Conservation (phyloP, 106 monocot genomes). For the Ottelia alismoides region DNA sequence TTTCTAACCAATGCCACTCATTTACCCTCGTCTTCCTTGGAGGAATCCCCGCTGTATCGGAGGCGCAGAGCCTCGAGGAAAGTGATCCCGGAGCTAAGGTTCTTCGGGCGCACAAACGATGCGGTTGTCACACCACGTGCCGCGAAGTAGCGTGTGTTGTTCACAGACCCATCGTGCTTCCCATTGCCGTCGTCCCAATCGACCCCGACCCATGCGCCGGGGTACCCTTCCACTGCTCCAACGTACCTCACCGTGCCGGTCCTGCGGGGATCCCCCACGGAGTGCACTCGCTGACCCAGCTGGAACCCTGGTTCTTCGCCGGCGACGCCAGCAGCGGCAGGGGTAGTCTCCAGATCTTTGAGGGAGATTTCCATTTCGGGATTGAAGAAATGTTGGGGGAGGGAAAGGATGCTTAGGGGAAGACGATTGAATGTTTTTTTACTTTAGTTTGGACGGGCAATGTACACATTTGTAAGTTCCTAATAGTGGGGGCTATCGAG, state of each 20-base stretch:
- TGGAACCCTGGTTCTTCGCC: conserved; percentile 15
- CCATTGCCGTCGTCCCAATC: conserved; percentile 82
- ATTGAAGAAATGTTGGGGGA: too few species aligned
- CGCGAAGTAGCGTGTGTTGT: conserved; percentile 50
- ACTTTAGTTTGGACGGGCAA: too few species aligned
- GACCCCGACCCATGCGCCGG: conserved; percentile 68
- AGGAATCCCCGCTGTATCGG: too few species aligned
- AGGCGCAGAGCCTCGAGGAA: too few species aligned
- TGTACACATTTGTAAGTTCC: too few species aligned
- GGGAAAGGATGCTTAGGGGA: too few species aligned
- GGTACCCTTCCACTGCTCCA: conserved; percentile 44
- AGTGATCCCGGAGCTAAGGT: conserved; percentile 29
- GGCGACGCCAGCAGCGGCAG: background rate
- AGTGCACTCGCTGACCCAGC: conserved; percentile 61
- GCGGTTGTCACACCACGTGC: conserved; percentile 38
- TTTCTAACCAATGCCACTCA: too few species aligned
- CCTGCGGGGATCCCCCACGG: conserved; percentile 38
- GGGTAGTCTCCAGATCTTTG: too few species aligned
- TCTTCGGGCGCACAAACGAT: conserved; percentile 66
- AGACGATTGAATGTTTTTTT: too few species aligned
- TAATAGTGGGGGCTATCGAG: too few species aligned
- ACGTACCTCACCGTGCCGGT: conserved; percentile 71
- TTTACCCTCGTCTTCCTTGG: too few species aligned
- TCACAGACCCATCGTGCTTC: conserved; percentile 73
- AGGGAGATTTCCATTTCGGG: too few species aligned